Percentiles rank a stretch among this genome's conserved stretches.
Evolutionary conservation across 805 yeast species (phyloP).

Genomic region (Yarrowia sp.): DNA sequence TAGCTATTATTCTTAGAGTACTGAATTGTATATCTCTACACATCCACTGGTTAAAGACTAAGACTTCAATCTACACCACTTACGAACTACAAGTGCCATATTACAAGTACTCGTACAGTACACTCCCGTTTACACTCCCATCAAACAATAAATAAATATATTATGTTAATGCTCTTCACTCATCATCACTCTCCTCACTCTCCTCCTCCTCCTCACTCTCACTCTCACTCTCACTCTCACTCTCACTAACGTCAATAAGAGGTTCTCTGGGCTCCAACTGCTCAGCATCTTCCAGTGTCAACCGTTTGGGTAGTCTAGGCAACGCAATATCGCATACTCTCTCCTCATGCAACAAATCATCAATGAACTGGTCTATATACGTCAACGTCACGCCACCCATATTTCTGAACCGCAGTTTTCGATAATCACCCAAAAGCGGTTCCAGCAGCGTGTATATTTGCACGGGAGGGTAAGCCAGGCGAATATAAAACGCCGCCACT

Average conservation of each 20-base stretch:
- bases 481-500: constrained; percentile 58
- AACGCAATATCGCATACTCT: constrained; percentile 71
- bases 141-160: too few species aligned
- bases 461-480: constrained; percentile 45
- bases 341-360: constrained; percentile 52
- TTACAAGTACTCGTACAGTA: too few species aligned
- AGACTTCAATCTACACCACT: too few species aligned
- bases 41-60: too few species aligned
- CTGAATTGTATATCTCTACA: too few species aligned
- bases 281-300: constrained; percentile 39
- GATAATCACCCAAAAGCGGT: constrained; percentile 57
- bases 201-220: background rate
- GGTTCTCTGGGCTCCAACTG: constrained; percentile 37
- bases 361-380: constrained; percentile 73
- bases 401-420: constrained; percentile 59
- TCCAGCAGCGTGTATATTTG: constrained; percentile 53
- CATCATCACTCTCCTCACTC: background rate
- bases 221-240: constrained; percentile 38
- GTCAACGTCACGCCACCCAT: constrained; percentile 42
- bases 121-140: too few species aligned
- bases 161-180: background rate
- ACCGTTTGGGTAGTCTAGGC: constrained; percentile 52
- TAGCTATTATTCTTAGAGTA: too few species aligned
- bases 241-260: constrained; percentile 33
- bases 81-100: too few species aligned